These are phyloP conservation scores for Fraxinus pennsylvanica DNA, from an alignment of 257 asterid genomes.

Conservation along the genomic window DNA sequence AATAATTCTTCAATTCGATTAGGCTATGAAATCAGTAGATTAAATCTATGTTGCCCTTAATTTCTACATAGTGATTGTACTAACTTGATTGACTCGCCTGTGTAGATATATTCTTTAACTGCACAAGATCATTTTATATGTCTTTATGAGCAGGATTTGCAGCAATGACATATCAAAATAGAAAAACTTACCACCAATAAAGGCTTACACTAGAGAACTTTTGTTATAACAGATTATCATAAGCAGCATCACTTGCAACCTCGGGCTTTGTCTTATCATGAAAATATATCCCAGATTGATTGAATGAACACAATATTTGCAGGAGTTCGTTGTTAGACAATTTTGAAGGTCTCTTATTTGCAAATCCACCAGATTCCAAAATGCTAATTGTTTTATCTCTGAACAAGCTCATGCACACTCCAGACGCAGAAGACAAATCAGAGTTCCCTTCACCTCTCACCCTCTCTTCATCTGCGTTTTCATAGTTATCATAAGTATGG, in stretches of 20 bases:
- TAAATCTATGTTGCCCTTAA: no score
- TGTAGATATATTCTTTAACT: neutral
- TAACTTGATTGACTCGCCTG: neutral
- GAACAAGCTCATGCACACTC: slow-evolving; percentile 34
- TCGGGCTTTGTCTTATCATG: slow-evolving; percentile 41
- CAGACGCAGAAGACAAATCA: slow-evolving; percentile 14
- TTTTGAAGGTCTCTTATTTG: slow-evolving; percentile 86
- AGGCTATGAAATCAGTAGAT: no score
- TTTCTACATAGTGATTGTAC: neutral
- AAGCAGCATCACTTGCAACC: slow-evolving; percentile 32
- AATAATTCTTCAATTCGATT: no score
- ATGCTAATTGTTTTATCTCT: slow-evolving; percentile 47
- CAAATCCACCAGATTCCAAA: slow-evolving; percentile 55
- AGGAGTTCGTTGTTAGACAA: slow-evolving; percentile 61
- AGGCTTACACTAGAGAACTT: neutral
- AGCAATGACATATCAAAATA: neutral
- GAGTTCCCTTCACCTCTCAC: slow-evolving; percentile 18
- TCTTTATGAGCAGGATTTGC: neutral
- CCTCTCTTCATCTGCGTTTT: slow-evolving; percentile 35
- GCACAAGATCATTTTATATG: neutral
- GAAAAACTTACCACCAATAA: neutral
- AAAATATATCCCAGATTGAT: slow-evolving; percentile 69
- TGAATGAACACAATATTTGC: slow-evolving; percentile 52
- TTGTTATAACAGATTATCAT: slow-evolving; percentile 33
- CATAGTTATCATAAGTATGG: slow-evolving; percentile 20